Percentiles rank a stretch among this genome's conserved stretches.
phyloP scores from a whole-genome alignment of 225 moss, liverwort and hornwort species.

The Anthoceros angustus region DNA sequence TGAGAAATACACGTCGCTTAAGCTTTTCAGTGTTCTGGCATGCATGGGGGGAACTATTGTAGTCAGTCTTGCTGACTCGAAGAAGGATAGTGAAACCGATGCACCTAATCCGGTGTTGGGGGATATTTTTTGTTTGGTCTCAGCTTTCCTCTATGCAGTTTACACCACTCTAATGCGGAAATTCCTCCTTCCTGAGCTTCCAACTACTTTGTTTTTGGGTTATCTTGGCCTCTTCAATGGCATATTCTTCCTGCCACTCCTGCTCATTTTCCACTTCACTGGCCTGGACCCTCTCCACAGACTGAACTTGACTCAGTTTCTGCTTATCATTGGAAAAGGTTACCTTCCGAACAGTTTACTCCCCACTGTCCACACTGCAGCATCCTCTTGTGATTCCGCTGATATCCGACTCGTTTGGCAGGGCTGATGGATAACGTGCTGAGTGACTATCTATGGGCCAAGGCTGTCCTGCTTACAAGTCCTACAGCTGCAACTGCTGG shows the following conservation, averaged over 20 bases:
- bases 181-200: conserved; percentile 23
- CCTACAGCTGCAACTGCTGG: conserved; percentile 86
- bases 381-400: neutral
- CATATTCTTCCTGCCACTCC: conserved; percentile 49
- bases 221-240: conserved; percentile 83
- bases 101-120: conserved; percentile 37
- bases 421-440: conserved; percentile 79
- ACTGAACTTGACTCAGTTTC: conserved; percentile 41
- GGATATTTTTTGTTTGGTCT: conserved; percentile 49
- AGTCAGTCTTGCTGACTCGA: conserved; percentile 64
- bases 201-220: conserved; percentile 76
- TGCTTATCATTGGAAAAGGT: conserved; percentile 69
- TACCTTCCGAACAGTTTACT: neutral
- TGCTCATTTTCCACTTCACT: conserved; percentile 45
- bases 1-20: conserved; percentile 71
- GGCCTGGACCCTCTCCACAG: conserved; percentile 46
- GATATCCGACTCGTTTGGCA: conserved; percentile 12
- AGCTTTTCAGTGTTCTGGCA: conserved; percentile 54
- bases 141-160: conserved; percentile 53
- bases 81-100: conserved; percentile 11
- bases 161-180: conserved; percentile 45
- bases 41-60: conserved; percentile 65
- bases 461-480: conserved; percentile 67
- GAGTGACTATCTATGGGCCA: conserved; percentile 93
- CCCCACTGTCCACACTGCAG: neutral